Evolutionary conservation across 176 grass and related monocot species (phyloP).

Genomic region (Paspalum notatum): DNA sequence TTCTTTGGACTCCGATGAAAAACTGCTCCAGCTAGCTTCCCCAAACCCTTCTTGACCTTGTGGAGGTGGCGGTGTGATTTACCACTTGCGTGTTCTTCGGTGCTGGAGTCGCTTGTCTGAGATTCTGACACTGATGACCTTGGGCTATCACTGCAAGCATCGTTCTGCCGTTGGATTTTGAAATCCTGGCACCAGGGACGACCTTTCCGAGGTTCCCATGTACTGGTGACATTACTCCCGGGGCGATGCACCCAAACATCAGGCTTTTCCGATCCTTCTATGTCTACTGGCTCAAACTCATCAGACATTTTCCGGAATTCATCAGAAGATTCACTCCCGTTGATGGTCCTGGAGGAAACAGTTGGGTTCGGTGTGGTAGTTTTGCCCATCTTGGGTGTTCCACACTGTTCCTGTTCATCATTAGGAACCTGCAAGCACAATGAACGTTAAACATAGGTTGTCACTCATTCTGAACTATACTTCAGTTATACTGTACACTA

Average conservation of each 20-base stretch:
- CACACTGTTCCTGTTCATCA: slow-evolving; percentile 36
- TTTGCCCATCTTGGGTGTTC: slow-evolving; percentile 41
- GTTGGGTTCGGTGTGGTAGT: slow-evolving; percentile 41
- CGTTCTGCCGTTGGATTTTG: slow-evolving; percentile 51
- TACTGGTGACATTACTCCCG: slow-evolving; percentile 56
- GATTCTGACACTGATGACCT: slow-evolving; percentile 63
- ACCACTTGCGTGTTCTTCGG: slow-evolving; percentile 53
- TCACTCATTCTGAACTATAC: background rate
- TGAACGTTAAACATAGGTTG: background rate
- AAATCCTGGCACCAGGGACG: slow-evolving; percentile 53
- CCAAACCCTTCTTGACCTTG: slow-evolving; percentile 73
- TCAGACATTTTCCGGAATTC: slow-evolving; percentile 65
- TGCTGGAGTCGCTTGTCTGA: slow-evolving; percentile 65
- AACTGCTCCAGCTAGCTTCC: slow-evolving; percentile 61
- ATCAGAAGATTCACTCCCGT: slow-evolving; percentile 31
- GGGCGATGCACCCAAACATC: slow-evolving; percentile 82
- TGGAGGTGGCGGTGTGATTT: slow-evolving; percentile 40
- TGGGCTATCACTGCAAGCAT: slow-evolving; percentile 50
- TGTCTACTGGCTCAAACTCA: slow-evolving; percentile 76
- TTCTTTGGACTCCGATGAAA: slow-evolving; percentile 61
- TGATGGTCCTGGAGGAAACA: slow-evolving; percentile 44
- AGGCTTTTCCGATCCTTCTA: slow-evolving; percentile 77
- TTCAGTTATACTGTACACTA: background rate
- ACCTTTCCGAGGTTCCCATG: slow-evolving; percentile 81
- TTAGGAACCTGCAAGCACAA: slow-evolving; percentile 41